Evolutionary conservation across 2,329 filamentous ascomycete genomes (phyloP), one percentile per base, ranked within the genome.

Genomic region (Bipolaris victoriae): DNA sequence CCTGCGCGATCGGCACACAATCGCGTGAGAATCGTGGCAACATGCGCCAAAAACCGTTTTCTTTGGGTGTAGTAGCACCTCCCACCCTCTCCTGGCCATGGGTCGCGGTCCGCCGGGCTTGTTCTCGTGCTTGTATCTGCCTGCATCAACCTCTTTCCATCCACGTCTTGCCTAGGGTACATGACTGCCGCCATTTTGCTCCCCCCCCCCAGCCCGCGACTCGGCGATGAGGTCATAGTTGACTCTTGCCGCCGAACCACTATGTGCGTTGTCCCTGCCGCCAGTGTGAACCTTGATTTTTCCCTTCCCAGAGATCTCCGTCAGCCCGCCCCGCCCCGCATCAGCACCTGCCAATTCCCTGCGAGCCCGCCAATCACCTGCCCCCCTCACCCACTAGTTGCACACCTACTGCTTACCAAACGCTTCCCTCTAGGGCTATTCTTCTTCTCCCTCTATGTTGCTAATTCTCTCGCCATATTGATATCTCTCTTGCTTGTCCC

Each of bases 21-120:
- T 47, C 35, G 49, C 53, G 35, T 57, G 54, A 57, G 31, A 57
- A 15, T 29, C 29, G 49, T 53, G 44, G 49, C 49, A 37, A 57
- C 41, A 29, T 31, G 36, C 35, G 50, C n/a, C 26, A 16, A 57
- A 22, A 57, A 43, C 44, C 11, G 40, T 49, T 47, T 60, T 46
- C 39, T 16, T 29, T 29, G 9, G 26, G 26, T 29, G 26, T 29
- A 29, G 26, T 10, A 29, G 26, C 26, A 29, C 26, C 26, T 29
- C 3, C 7, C 26, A 29, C 26, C 2, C 26, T 29, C 26, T 29
- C 26, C 26, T 9, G 26, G 26, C 26, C 50, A 57, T 37, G 45
- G 36, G 18, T 52, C 24, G 26, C 26, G 26, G 26, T 29, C 26
- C 26, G 26, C 7, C 26, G 26, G 26, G 9, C 26, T 29, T 29